A percentile compares a stretch with the other conserved stretches of the same genome.
Evolutionary conservation across 208 protist species (phyloP).

Genomic region (Baffinella frigidus): DNA sequence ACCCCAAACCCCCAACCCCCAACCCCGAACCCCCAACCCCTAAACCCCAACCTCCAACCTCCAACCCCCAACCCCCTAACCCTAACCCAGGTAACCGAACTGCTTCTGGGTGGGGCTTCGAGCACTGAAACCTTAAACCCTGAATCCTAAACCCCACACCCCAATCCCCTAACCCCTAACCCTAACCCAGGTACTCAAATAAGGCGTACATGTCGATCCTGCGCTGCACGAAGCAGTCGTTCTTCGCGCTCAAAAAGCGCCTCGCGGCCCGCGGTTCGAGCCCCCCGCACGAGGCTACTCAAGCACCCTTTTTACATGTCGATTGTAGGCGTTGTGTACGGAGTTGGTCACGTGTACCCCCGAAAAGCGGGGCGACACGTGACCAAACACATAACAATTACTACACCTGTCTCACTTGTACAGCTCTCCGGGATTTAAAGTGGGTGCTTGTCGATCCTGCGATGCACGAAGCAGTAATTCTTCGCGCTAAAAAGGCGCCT

Average conservation of each 20-base stretch:
- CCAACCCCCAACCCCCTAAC: constrained; percentile 54
- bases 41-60: constrained; percentile 56
- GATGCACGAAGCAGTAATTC: too few relatives aligned
- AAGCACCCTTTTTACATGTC: too few relatives aligned
- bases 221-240: constrained; percentile 45
- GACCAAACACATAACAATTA: too few relatives aligned
- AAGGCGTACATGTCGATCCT: constrained; percentile 25
- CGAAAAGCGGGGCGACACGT: too few relatives aligned
- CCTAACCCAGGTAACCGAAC: background rate
- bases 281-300: background rate
- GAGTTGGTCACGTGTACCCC: too few relatives aligned
- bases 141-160: background rate
- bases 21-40: constrained; percentile 54
- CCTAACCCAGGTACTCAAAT: too few relatives aligned
- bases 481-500: too few relatives aligned
- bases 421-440: too few relatives aligned
- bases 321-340: too few relatives aligned
- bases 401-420: too few relatives aligned
- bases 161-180: too few relatives aligned
- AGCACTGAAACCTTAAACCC: background rate
- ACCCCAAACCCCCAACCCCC: constrained; percentile 65
- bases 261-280: background rate
- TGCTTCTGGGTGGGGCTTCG: background rate
- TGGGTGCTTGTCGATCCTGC: too few relatives aligned
- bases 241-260: constrained; percentile 56